phyloP scores from a whole-genome alignment of 176 grass and related monocot species.

The Canna indica region DNA sequence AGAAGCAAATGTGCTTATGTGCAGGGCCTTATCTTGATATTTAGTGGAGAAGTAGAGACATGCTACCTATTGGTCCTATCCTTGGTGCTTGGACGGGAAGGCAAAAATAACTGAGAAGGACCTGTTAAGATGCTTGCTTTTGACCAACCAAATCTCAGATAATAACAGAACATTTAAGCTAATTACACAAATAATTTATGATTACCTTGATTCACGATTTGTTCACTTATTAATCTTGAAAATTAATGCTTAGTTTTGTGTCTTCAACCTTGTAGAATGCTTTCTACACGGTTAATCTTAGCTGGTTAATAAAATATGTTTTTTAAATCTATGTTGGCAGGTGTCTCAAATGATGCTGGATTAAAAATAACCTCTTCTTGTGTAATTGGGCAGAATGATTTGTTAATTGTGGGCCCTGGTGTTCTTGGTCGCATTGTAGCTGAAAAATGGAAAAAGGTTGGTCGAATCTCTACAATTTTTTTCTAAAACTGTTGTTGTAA shows the following conservation, averaged over 20 bases:
- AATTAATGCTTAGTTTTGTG: background rate
- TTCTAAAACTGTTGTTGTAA: background rate
- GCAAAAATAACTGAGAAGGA: too few species aligned
- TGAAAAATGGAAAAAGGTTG: conserved; percentile 65
- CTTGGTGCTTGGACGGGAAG: too few species aligned
- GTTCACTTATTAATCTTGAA: background rate
- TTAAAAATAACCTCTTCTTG: background rate
- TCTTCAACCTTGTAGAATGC: background rate
- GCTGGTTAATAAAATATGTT: background rate
- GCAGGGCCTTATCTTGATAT: too few species aligned
- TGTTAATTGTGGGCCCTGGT: conserved; percentile 81
- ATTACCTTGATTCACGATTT: background rate
- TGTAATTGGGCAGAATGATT: conserved; percentile 46
- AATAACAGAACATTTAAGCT: too few species aligned
- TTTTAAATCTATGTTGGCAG: background rate
- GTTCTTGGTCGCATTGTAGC: conserved; percentile 87
- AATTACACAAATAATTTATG: background rate
- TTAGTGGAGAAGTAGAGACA: too few species aligned
- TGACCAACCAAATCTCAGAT: too few species aligned
- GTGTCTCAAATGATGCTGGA: conserved; percentile 20
- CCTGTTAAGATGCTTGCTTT: too few species aligned
- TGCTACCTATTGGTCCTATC: too few species aligned
- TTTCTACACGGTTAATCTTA: background rate
- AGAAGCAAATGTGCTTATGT: too few species aligned
- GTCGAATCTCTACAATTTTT: background rate